phyloP scores from a whole-genome alignment of 257 asterid species.

The Jaltomata sinuosa region DNA sequence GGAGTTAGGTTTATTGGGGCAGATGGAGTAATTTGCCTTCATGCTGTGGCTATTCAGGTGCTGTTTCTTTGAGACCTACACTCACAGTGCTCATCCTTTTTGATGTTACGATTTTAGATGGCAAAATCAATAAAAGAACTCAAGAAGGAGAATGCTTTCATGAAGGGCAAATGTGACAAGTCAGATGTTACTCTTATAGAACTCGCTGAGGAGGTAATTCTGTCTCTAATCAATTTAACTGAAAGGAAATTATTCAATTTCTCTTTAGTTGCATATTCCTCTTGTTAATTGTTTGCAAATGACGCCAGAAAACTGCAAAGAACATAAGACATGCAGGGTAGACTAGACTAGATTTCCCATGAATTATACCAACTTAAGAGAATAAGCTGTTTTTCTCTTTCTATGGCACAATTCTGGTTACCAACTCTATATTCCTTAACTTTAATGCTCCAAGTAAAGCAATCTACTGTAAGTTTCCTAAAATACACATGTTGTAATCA shows the following conservation, averaged over 20 bases:
- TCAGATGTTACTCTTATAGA: slow-evolving; percentile 79
- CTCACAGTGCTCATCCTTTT: background rate
- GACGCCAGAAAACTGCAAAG: background rate
- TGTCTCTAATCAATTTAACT: background rate
- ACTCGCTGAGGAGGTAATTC: slow-evolving; percentile 82
- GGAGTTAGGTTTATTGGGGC: background rate
- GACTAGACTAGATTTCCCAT: background rate
- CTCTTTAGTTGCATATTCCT: background rate
- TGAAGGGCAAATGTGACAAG: slow-evolving; percentile 76
- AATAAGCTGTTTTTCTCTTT: background rate
- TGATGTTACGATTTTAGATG: slow-evolving; percentile 44
- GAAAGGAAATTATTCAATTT: background rate
- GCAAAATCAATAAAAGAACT: slow-evolving; percentile 82
- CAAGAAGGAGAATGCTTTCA: slow-evolving; percentile 76
- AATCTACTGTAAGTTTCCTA: background rate
- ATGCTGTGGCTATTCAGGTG: background rate
- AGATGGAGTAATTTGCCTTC: background rate
- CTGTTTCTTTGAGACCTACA: background rate
- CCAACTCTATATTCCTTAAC: background rate
- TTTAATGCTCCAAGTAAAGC: background rate
- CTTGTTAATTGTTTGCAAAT: background rate
- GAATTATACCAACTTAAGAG: background rate
- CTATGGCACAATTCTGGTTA: background rate
- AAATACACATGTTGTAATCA: background rate
- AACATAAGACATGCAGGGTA: background rate